Evolutionary conservation across 208 protist species (phyloP).

Genomic region (Leishmania braziliensis): DNA sequence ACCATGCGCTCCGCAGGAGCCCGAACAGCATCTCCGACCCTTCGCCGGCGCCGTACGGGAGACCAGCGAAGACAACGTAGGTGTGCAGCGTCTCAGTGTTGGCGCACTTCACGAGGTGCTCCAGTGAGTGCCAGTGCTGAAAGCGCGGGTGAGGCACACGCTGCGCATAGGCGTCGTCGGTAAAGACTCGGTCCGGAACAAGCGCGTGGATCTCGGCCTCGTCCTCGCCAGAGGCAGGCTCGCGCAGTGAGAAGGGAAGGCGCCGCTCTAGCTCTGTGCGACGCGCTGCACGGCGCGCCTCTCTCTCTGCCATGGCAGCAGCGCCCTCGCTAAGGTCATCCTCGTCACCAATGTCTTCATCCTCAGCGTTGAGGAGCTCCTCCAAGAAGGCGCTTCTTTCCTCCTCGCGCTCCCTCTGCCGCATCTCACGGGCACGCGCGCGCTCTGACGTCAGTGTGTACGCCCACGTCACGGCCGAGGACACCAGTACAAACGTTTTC

Average conservation of each 20-base stretch:
- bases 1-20: slow-evolving; percentile 78
- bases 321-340: slow-evolving; percentile 1
- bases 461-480: slow-evolving; percentile 84
- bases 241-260: slow-evolving; percentile 28
- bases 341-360: slow-evolving; percentile 31
- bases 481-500: slow-evolving; percentile 93
- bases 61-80: slow-evolving; percentile 88
- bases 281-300: slow-evolving; percentile 12
- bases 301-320: slow-evolving; percentile 18
- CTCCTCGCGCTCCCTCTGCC: slow-evolving; percentile 44
- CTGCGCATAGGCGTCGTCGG: slow-evolving; percentile 86
- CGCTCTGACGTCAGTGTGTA: slow-evolving; percentile 68
- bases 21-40: slow-evolving; percentile 65
- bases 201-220: slow-evolving; percentile 57
- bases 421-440: slow-evolving; percentile 39
- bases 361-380: slow-evolving; percentile 46
- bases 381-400: slow-evolving; percentile 40
- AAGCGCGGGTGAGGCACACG: slow-evolving; percentile 88
- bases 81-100: slow-evolving; percentile 92
- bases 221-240: slow-evolving; percentile 33
- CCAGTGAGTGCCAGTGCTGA: slow-evolving; percentile 80
- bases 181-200: slow-evolving; percentile 67
- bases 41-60: slow-evolving; percentile 89
- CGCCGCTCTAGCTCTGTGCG: slow-evolving; percentile 20
- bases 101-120: slow-evolving; percentile 87